Conservation (phyloP, 2,329 filamentous ascomycete species). For the Claviceps digitariae region DNA sequence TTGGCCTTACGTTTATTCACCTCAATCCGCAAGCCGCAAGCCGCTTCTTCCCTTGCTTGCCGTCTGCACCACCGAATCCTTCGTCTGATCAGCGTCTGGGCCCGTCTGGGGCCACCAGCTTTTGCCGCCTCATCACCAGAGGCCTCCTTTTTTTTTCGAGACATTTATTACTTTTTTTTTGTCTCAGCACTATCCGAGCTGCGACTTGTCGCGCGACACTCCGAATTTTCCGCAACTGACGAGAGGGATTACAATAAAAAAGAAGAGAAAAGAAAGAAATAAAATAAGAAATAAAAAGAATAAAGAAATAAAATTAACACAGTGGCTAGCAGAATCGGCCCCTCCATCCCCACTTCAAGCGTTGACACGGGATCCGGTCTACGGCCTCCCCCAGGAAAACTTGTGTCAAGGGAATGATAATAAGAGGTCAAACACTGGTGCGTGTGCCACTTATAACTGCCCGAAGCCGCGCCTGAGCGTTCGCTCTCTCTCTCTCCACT, state of each 20-base stretch:
- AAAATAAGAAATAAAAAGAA: too few species aligned
- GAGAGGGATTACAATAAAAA: neutral
- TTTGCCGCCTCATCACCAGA: neutral
- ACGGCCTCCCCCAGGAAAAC: neutral
- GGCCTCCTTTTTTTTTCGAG: neutral
- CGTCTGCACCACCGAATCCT: neutral
- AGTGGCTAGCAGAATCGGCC: neutral
- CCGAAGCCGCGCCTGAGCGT: slow-evolving; percentile 2
- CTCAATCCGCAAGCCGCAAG: neutral
- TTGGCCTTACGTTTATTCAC: neutral
- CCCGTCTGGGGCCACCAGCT: too few species aligned
- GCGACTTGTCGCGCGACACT: neutral
- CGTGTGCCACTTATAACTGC: slow-evolving; percentile 2
- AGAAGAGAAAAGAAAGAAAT: too few species aligned
- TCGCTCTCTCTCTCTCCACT: neutral
- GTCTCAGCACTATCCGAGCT: neutral
- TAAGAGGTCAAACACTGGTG: neutral
- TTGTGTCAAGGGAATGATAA: neutral
- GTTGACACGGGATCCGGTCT: slow-evolving; percentile 1
- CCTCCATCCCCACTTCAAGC: neutral
- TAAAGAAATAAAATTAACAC: neutral
- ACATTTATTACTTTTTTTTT: too few species aligned
- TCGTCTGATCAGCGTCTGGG: neutral
- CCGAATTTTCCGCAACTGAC: neutral
- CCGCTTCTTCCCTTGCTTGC: neutral